These are phyloP conservation scores for Xylaria telfairii DNA, from an alignment of 495 filamentous ascomycete genomes.

Conservation along the genomic window DNA sequence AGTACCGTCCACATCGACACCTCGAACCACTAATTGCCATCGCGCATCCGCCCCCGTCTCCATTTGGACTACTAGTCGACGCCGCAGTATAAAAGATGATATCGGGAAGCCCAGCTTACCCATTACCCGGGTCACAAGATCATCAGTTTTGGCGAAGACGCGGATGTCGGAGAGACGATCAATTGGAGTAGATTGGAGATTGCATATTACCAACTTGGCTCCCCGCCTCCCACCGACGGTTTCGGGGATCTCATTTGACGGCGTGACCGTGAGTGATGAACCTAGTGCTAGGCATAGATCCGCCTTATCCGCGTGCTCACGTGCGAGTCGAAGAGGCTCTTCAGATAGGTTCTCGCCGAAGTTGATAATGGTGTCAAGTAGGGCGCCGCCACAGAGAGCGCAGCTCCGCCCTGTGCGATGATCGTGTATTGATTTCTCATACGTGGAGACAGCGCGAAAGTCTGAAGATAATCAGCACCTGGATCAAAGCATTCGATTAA, in stretches of 20 bases:
- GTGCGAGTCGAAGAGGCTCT: conserved; percentile 40
- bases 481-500: not conserved
- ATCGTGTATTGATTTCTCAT: conserved; percentile 49
- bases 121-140: conserved; percentile 49
- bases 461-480: conserved; percentile 37
- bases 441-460: conserved; percentile 51
- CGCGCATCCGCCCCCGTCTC: conserved; percentile 29
- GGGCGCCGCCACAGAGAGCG: conserved; percentile 38
- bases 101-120: conserved; percentile 44
- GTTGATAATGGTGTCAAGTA: conserved; percentile 54
- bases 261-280: conserved; percentile 51
- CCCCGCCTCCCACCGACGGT: conserved; percentile 36
- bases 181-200: conserved; percentile 51
- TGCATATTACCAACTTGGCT: conserved; percentile 49
- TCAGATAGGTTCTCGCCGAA: conserved; percentile 47
- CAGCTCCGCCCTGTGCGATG: conserved; percentile 55
- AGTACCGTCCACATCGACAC: conserved; percentile 51
- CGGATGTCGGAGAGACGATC: conserved; percentile 42
- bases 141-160: conserved; percentile 43
- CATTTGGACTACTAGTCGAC: conserved; percentile 39
- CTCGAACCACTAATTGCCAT: conserved; percentile 37
- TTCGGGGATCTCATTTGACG: conserved; percentile 50
- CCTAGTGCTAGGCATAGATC: conserved; percentile 54
- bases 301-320: conserved; percentile 44
- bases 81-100: conserved; percentile 43